Conservation (phyloP, 192 early-diverging fungal genomes). For the Umbelopsis sp. region DNA sequence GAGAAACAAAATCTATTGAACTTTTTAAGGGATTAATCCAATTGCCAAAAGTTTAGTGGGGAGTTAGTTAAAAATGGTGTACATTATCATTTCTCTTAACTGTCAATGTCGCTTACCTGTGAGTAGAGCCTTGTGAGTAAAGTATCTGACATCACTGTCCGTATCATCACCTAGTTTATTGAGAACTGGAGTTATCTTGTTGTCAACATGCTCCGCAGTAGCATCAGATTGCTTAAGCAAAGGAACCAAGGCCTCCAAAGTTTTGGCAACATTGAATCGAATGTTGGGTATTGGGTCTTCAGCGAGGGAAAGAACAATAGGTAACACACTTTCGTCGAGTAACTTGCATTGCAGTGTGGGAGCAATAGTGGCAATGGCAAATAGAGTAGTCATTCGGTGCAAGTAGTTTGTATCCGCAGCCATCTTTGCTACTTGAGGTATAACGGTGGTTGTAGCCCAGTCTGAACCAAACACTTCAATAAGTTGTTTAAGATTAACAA, state of each 20-base stretch:
- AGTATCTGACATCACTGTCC: slow-evolving; percentile 95
- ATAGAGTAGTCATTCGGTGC: slow-evolving; percentile 97
- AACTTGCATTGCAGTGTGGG: slow-evolving; percentile 85
- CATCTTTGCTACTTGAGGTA: slow-evolving; percentile 93
- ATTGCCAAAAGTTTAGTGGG: too few species aligned
- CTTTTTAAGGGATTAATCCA: too few species aligned
- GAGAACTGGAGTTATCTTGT: slow-evolving; percentile 81
- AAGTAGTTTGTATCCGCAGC: slow-evolving; percentile 89
- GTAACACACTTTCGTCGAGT: slow-evolving; percentile 86
- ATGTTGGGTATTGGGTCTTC: slow-evolving; percentile 98
- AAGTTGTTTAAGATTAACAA: slow-evolving; percentile 89
- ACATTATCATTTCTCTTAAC: not conserved
- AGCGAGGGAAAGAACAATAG: slow-evolving; percentile 80
- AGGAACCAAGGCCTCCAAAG: slow-evolving; percentile 82
- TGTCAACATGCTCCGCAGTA: slow-evolving; percentile 59
- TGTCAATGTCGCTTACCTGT: slow-evolving; percentile 27
- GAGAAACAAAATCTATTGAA: slow-evolving; percentile 3
- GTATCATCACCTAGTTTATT: slow-evolving; percentile 83
- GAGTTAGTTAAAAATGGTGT: not conserved
- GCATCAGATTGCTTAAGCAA: slow-evolving; percentile 69
- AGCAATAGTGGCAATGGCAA: slow-evolving; percentile 91
- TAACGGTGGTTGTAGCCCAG: slow-evolving; percentile 93
- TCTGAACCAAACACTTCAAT: slow-evolving; percentile 98
- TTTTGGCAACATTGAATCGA: slow-evolving; percentile 98
- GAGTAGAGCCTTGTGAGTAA: slow-evolving; percentile 75